These are phyloP conservation scores for Pseudogymnoascus sp. DNA, from an alignment of 2,329 filamentous ascomycete genomes.

Conservation along the genomic window DNA sequence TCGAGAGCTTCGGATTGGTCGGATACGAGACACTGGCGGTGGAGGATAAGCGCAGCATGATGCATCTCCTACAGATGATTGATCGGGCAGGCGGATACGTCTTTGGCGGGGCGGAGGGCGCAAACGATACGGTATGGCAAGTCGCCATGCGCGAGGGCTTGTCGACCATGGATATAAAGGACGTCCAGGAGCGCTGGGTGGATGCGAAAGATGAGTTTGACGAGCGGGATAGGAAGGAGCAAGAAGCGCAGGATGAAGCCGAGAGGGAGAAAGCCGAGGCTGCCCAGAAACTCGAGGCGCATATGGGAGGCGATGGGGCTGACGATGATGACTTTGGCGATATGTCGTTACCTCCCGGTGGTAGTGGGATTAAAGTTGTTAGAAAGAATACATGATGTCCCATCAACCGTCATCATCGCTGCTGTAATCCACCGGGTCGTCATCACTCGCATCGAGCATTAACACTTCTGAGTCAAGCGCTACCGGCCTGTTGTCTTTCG, in stretches of 20 bases:
- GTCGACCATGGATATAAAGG: slow-evolving; percentile 69
- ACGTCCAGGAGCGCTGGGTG: slow-evolving; percentile 94
- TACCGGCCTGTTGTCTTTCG: slow-evolving; percentile 16
- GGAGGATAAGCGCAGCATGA: slow-evolving; percentile 96
- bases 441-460: slow-evolving; percentile 41
- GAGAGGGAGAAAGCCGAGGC: slow-evolving; percentile 31
- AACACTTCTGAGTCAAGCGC: slow-evolving; percentile 34
- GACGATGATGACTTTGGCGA: slow-evolving; percentile 44
- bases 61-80: slow-evolving; percentile 78
- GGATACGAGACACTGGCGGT: slow-evolving; percentile 90
- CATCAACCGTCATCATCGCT: slow-evolving; percentile 36
- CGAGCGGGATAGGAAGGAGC: slow-evolving; percentile 64
- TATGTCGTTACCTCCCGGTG: slow-evolving; percentile 41
- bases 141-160: slow-evolving; percentile 78
- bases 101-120: slow-evolving; percentile 82
- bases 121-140: slow-evolving; percentile 96
- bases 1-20: slow-evolving; percentile 85
- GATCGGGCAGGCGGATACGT: slow-evolving; percentile 90
- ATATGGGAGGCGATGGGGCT: slow-evolving; percentile 31
- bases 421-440: slow-evolving; percentile 41
- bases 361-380: slow-evolving; percentile 65
- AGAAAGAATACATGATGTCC: slow-evolving; percentile 51
- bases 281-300: slow-evolving; percentile 19
- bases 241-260: slow-evolving; percentile 59
- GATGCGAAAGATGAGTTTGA: slow-evolving; percentile 86